These are phyloP conservation scores for Curvularia eragrostidis DNA, from an alignment of 2,329 filamentous ascomycete species.

Conservation along the genomic window DNA sequence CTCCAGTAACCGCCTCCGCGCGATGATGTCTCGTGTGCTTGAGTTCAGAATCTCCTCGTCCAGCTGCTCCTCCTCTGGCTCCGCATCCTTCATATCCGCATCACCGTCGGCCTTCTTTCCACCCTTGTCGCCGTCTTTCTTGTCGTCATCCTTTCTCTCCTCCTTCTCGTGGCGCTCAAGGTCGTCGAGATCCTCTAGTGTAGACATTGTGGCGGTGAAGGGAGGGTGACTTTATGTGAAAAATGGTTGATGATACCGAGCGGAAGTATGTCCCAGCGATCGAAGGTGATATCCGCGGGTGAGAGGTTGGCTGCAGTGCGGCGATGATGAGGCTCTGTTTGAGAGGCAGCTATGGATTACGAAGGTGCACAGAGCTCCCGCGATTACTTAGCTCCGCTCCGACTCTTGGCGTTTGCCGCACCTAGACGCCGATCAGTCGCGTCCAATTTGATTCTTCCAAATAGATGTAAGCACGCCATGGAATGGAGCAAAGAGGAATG, in stretches of 20 bases:
- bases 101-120: conserved; percentile 71
- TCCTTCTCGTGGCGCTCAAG: conserved; percentile 81
- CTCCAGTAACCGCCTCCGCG: conserved; percentile 87
- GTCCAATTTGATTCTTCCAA: neutral
- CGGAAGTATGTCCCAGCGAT: conserved; percentile 3
- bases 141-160: conserved; percentile 65
- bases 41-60: conserved; percentile 93
- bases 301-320: conserved; percentile 16
- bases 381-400: conserved; percentile 16
- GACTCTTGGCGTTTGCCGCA: conserved; percentile 12
- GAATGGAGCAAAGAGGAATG: no score
- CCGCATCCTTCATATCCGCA: conserved; percentile 87
- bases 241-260: neutral
- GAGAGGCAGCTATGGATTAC: conserved; percentile 47
- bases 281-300: conserved; percentile 9
- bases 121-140: conserved; percentile 62
- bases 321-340: conserved; percentile 36
- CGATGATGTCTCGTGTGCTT: conserved; percentile 93
- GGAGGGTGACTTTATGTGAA: conserved; percentile 12
- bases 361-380: conserved; percentile 31
- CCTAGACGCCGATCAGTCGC: conserved; percentile 14
- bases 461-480: neutral
- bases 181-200: conserved; percentile 89
- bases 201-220: conserved; percentile 70
- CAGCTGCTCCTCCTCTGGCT: conserved; percentile 73